phyloP scores from a whole-genome alignment of 139 green algal genomes.

The Volvox africanus region DNA sequence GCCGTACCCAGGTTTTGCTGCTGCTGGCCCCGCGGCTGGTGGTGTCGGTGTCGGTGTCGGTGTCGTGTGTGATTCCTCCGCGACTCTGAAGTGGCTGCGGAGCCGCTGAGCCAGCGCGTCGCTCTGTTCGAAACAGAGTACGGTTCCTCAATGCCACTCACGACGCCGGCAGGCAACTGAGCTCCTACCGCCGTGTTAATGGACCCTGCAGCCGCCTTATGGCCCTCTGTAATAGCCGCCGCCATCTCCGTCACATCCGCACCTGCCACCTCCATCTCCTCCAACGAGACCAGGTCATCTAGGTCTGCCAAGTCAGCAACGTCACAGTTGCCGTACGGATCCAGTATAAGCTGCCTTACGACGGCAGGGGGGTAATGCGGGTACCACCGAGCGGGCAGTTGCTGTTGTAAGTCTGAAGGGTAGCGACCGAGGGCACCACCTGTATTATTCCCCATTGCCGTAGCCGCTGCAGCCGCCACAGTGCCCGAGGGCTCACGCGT shows the following conservation, averaged over 20 bases:
- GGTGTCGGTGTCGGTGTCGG: not conserved
- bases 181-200: no score
- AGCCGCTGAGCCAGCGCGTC: not conserved
- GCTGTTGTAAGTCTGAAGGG: no score
- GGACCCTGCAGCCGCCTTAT: not conserved
- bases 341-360: not conserved
- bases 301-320: constrained; percentile 27
- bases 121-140: not conserved
- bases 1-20: not conserved
- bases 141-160: not conserved
- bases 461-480: not conserved
- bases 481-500: no score
- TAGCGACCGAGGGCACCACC: no score
- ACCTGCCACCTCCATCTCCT: constrained; percentile 11
- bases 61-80: not conserved
- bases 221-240: not conserved
- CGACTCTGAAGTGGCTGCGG: not conserved
- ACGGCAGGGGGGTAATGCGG: not conserved
- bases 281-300: constrained; percentile 36
- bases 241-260: not conserved
- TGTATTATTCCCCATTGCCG: not conserved
- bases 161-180: no score
- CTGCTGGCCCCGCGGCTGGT: not conserved
- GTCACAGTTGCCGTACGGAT: constrained; percentile 15
- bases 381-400: not conserved